Conservation (phyloP, 257 asterid genomes). For the Sherardia arvensis region DNA sequence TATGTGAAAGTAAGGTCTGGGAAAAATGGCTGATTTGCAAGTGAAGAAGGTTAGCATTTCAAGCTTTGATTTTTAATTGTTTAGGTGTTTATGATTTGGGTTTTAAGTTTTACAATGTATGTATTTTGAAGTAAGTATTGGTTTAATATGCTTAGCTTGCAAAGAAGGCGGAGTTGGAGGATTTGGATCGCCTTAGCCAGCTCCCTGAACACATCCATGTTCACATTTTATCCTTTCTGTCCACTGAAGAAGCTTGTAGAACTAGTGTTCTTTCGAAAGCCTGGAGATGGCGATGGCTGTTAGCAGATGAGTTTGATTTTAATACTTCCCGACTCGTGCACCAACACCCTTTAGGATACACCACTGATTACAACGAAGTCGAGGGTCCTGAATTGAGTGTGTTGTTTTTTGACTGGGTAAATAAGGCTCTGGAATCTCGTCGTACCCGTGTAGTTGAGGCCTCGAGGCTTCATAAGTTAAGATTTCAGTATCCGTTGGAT, state of each 20-base stretch:
- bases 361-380: too few species aligned
- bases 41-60: not conserved
- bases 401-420: not conserved
- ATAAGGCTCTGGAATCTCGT: not conserved
- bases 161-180: not conserved
- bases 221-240: not conserved
- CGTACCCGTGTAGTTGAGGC: not conserved
- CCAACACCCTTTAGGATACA: not conserved
- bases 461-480: not conserved
- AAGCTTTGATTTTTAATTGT: not conserved
- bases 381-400: not conserved
- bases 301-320: not conserved
- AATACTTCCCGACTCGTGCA: not conserved
- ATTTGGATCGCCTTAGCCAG: not conserved
- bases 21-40: not conserved
- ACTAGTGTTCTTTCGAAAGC: not conserved
- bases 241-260: not conserved
- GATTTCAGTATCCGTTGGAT: not conserved
- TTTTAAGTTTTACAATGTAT: not conserved
- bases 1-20: too few species aligned
- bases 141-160: not conserved
- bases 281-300: not conserved
- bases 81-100: not conserved
- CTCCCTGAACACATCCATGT: not conserved
- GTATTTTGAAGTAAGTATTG: not conserved